Percentiles rank a stretch among this genome's conserved stretches.
These are phyloP conservation scores for Oryza glumipatula DNA, from an alignment of 176 grass and related monocot genomes.

Conservation along the genomic window DNA sequence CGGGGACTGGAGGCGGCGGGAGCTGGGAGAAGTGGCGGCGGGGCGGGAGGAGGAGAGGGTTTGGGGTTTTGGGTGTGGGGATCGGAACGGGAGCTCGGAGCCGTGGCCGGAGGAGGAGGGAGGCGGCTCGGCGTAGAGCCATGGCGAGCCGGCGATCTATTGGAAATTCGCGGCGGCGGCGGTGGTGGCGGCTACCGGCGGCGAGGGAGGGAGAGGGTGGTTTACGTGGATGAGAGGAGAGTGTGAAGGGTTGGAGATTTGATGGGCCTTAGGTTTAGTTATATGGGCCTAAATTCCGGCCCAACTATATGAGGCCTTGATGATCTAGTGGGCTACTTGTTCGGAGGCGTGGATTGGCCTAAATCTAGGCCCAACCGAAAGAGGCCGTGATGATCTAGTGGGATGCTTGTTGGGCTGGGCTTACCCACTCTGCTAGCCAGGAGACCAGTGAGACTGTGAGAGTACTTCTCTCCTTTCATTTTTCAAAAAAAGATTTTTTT, in stretches of 20 bases:
- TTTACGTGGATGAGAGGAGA: not conserved
- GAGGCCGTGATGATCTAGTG: not conserved
- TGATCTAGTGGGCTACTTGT: not conserved
- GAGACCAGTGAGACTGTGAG: too few relatives aligned
- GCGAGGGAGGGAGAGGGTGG: not conserved
- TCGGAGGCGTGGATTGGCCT: not conserved
- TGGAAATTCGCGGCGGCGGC: not conserved
- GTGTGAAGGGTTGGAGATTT: not conserved
- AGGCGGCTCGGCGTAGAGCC: conserved; percentile 45
- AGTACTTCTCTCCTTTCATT: not conserved
- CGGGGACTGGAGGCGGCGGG: conserved; percentile 28
- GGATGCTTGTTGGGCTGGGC: not conserved
- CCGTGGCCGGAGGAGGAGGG: conserved; percentile 48
- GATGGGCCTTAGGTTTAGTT: conserved; percentile 21
- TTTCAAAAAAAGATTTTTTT: not conserved
- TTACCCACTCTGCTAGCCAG: not conserved
- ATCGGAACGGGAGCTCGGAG: not conserved
- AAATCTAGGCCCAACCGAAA: not conserved
- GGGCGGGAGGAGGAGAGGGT: not conserved
- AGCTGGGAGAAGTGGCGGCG: conserved; percentile 56
- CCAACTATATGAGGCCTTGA: not conserved
- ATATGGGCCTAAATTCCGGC: not conserved
- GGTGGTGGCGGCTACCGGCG: conserved; percentile 17
- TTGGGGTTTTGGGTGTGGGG: conserved; percentile 22
- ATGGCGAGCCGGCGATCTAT: conserved; percentile 20